A percentile compares a stretch with the other conserved stretches of the same genome.
These are phyloP conservation scores for Triticum urartu DNA, from an alignment of 176 grass and related monocot genomes.

Conservation along the genomic window DNA sequence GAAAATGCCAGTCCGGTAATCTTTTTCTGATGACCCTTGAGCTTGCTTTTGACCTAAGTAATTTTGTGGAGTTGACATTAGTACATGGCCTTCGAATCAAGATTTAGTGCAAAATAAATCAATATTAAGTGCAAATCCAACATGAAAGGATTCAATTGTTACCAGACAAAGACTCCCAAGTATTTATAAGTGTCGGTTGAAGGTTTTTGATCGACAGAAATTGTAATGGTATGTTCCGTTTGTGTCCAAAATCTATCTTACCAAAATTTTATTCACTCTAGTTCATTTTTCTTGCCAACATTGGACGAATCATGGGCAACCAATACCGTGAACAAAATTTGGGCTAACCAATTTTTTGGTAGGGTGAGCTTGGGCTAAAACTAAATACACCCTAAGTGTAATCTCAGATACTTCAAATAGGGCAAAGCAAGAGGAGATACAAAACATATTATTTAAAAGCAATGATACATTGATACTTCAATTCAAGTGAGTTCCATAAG, in stretches of 20 bases:
- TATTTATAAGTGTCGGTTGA: background rate
- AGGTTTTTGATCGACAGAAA: background rate
- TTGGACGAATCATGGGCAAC: background rate
- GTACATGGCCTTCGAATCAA: background rate
- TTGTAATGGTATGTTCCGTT: background rate
- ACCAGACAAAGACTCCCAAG: background rate
- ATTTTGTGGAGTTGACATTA: background rate
- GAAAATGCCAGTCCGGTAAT: constrained; percentile 99
- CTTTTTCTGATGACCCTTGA: constrained; percentile 96
- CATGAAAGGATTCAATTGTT: background rate
- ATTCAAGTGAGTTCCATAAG: constrained; percentile 11
- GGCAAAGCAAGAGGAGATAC: background rate
- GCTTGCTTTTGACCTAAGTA: constrained; percentile 86
- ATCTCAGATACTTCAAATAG: background rate
- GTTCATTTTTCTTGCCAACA: background rate
- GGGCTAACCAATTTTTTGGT: background rate
- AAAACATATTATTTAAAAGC: background rate
- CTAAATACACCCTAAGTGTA: background rate
- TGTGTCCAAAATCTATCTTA: background rate
- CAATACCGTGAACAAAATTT: background rate
- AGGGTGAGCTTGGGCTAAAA: background rate
- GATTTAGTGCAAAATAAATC: background rate
- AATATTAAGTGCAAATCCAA: background rate
- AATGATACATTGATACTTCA: constrained; percentile 5
- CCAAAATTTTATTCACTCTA: background rate